A percentile compares a stretch with the other conserved stretches of the same genome.
phyloP scores from a whole-genome alignment of 495 filamentous ascomycete species.

The Aspergillus heteromorphus region DNA sequence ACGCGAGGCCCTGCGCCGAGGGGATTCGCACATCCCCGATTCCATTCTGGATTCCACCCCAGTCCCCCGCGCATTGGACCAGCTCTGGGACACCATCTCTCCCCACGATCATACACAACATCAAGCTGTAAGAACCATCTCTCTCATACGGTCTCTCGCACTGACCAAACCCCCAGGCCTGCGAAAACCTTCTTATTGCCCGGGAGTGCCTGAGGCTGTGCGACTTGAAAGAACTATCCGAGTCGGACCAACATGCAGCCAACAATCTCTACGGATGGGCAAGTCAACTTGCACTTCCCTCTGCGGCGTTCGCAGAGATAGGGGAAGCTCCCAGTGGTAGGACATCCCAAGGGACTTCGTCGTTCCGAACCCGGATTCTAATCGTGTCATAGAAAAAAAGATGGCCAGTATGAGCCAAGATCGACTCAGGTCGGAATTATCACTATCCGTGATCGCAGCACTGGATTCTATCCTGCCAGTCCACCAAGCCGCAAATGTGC shows the following conservation, averaged over 20 bases:
- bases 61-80: conserved; percentile 12
- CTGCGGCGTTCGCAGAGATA: conserved; percentile 25
- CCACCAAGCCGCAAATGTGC: conserved; percentile 10
- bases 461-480: conserved; percentile 17
- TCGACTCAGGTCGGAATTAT: conserved; percentile 21
- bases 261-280: conserved; percentile 34
- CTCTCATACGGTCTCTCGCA: neutral
- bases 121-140: conserved; percentile 17
- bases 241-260: conserved; percentile 22
- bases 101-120: conserved; percentile 16
- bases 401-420: conserved; percentile 10
- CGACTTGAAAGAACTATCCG: conserved; percentile 13
- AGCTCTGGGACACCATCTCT: conserved; percentile 31
- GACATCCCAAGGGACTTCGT: conserved; percentile 14
- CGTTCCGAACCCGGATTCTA: no score
- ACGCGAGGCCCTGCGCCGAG: conserved; percentile 20
- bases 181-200: conserved; percentile 28
- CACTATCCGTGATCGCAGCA: conserved; percentile 28
- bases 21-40: conserved; percentile 13
- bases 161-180: conserved; percentile 20
- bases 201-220: conserved; percentile 20
- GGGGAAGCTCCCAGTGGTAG: conserved; percentile 24
- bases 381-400: conserved; percentile 12
- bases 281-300: conserved; percentile 28
- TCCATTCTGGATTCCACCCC: conserved; percentile 5